Percentiles rank a stretch among this genome's conserved stretches.
Conservation (phyloP, 73 alveolate genomes). For the Blepharisma japonicum region DNA sequence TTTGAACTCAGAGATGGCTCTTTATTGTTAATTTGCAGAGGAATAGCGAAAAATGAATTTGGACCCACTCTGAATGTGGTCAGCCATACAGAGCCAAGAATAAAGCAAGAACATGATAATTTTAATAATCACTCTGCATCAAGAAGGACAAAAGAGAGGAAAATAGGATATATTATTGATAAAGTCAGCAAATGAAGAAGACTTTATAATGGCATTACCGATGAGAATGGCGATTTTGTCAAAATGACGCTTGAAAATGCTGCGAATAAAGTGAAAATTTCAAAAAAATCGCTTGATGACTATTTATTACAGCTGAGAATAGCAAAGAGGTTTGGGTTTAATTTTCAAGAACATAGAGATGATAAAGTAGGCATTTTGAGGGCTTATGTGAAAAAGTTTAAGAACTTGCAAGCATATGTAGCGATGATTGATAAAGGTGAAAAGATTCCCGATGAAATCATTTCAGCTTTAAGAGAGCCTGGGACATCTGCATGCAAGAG, state of each 20-base stretch:
- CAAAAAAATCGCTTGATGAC: conserved; percentile 85
- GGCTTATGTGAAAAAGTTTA: conserved; percentile 77
- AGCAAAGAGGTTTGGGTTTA: conserved; percentile 80
- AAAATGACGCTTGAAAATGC: conserved; percentile 79
- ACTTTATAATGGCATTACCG: conserved; percentile 86
- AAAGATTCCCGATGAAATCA: neutral
- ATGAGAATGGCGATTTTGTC: conserved; percentile 52
- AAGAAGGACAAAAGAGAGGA: conserved; percentile 92
- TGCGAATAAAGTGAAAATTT: conserved; percentile 73
- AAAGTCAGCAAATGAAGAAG: conserved; percentile 93
- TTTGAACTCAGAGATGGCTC: too few species aligned
- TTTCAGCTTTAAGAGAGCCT: too few species aligned
- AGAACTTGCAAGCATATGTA: neutral
- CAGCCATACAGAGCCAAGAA: too few species aligned
- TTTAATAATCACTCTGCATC: too few species aligned
- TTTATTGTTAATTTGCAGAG: too few species aligned
- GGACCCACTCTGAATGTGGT: too few species aligned
- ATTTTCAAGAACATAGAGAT: conserved; percentile 78
- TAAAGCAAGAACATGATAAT: too few species aligned
- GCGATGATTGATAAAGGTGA: conserved; percentile 9
- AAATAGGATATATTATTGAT: conserved; percentile 91
- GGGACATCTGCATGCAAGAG: too few species aligned
- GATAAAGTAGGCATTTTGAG: conserved; percentile 81
- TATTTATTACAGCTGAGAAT: conserved; percentile 74
- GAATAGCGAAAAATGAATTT: too few species aligned